phyloP scores from a whole-genome alignment of 495 filamentous ascomycete species.

The Niebla homalea region DNA sequence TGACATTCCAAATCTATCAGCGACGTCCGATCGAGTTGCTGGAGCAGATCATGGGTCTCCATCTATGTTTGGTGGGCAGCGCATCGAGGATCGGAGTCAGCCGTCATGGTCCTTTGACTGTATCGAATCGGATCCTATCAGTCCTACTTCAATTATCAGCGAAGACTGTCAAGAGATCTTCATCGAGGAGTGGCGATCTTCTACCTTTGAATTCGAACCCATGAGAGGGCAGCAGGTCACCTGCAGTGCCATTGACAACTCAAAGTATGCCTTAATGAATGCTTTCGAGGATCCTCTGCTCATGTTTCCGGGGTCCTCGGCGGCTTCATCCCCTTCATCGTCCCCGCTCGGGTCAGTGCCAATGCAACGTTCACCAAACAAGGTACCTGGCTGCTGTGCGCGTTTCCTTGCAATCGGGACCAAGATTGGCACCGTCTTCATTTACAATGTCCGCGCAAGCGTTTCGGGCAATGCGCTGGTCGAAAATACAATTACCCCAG shows the following conservation, averaged over 20 bases:
- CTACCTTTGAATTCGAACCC: constrained; percentile 42
- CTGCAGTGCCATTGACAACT: constrained; percentile 60
- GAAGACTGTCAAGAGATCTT: neutral
- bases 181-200: constrained; percentile 47
- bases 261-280: constrained; percentile 54
- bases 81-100: neutral
- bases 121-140: neutral
- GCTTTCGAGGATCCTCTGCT: constrained; percentile 64
- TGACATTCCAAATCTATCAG: constrained; percentile 13
- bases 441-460: constrained; percentile 75
- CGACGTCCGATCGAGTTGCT: constrained; percentile 26
- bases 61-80: constrained; percentile 7
- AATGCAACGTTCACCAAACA: constrained; percentile 26
- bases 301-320: constrained; percentile 39
- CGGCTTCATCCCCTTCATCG: constrained; percentile 41
- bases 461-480: constrained; percentile 34
- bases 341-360: constrained; percentile 43
- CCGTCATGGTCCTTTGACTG: constrained; percentile 10
- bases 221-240: constrained; percentile 47
- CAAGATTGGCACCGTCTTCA: constrained; percentile 55
- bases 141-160: constrained; percentile 4
- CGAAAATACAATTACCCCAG: constrained; percentile 44
- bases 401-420: constrained; percentile 76
- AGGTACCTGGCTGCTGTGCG: constrained; percentile 71
- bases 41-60: neutral